These are phyloP conservation scores for Patellaria atrata DNA, from an alignment of 495 filamentous ascomycete species.

Conservation along the genomic window DNA sequence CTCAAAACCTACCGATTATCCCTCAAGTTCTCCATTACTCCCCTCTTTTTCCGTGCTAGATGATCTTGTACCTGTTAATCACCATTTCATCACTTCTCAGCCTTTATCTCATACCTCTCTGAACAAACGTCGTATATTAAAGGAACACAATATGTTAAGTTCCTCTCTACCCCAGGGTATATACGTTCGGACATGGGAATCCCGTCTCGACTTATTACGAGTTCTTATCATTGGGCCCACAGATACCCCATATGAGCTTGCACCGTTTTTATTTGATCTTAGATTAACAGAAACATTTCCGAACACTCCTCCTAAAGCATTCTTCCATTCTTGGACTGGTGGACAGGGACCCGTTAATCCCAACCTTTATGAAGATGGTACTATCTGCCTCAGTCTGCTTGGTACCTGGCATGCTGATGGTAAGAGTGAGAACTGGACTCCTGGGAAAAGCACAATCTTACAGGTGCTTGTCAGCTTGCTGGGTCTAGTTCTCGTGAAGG, in stretches of 20 bases:
- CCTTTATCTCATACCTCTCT: slow-evolving; percentile 3
- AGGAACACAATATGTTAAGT: slow-evolving; percentile 43
- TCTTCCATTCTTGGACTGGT: slow-evolving; percentile 44
- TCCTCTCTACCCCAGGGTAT: slow-evolving; percentile 41
- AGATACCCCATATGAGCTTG: slow-evolving; percentile 47
- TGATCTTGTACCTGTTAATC: slow-evolving; percentile 30
- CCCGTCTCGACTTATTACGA: slow-evolving; percentile 41
- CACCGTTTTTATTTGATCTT: slow-evolving; percentile 47
- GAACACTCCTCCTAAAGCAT: slow-evolving; percentile 31
- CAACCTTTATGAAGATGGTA: slow-evolving; percentile 49
- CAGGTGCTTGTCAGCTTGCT: slow-evolving; percentile 47
- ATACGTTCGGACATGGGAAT: slow-evolving; percentile 45
- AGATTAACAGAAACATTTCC: slow-evolving; percentile 36
- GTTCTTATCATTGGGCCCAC: slow-evolving; percentile 43
- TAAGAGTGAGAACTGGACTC: slow-evolving; percentile 39
- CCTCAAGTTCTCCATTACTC: slow-evolving; percentile 19
- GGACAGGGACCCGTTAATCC: slow-evolving; percentile 42
- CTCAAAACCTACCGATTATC: slow-evolving; percentile 5
- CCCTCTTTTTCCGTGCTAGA: slow-evolving; percentile 34
- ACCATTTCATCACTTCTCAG: slow-evolving; percentile 29
- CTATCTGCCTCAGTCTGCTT: slow-evolving; percentile 44
- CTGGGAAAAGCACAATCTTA: slow-evolving; percentile 36
- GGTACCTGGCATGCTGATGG: slow-evolving; percentile 44
- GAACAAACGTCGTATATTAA: slow-evolving; percentile 34
- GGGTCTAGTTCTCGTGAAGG: slow-evolving; percentile 43